These are phyloP conservation scores for Xanthoconium separans DNA, from an alignment of 1,284 basidiomycete species.

Conservation along the genomic window DNA sequence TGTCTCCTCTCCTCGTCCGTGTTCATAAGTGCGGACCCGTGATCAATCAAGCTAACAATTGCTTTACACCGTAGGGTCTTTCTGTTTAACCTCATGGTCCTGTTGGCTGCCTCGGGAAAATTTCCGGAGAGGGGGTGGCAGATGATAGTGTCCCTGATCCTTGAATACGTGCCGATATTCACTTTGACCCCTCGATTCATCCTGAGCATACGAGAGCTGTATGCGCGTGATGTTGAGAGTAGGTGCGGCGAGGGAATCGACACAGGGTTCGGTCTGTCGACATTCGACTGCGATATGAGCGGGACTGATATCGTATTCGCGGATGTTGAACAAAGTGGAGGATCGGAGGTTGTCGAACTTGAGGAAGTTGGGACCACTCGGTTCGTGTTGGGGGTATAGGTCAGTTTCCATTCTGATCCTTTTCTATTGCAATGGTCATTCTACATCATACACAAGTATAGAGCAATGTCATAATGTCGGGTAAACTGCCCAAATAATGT, in stretches of 20 bases:
- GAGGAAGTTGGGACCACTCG: background rate
- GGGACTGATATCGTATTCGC: constrained; percentile 2
- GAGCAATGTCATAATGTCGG: no score
- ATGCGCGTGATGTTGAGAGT: background rate
- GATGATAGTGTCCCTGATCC: background rate
- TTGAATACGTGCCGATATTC: constrained; percentile 3
- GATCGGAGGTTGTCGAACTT: background rate
- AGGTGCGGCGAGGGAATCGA: background rate
- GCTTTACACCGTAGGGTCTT: constrained; percentile 1
- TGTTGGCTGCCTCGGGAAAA: background rate
- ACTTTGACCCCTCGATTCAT: constrained; percentile 9
- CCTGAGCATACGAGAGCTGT: constrained; percentile 9
- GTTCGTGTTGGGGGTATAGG: no score
- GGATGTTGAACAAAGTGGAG: background rate
- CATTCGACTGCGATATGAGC: background rate
- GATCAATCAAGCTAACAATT: background rate
- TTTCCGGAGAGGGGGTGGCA: background rate
- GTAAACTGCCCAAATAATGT: no score
- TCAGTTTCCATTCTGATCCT: no score
- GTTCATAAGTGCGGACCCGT: no score
- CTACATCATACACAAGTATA: no score
- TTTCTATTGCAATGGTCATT: no score
- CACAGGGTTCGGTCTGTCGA: background rate
- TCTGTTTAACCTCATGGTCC: background rate
- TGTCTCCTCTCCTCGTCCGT: no score